Conservation (phyloP, 1,139 yeast genomes). For the Debaryomyces fabryi region DNA sequence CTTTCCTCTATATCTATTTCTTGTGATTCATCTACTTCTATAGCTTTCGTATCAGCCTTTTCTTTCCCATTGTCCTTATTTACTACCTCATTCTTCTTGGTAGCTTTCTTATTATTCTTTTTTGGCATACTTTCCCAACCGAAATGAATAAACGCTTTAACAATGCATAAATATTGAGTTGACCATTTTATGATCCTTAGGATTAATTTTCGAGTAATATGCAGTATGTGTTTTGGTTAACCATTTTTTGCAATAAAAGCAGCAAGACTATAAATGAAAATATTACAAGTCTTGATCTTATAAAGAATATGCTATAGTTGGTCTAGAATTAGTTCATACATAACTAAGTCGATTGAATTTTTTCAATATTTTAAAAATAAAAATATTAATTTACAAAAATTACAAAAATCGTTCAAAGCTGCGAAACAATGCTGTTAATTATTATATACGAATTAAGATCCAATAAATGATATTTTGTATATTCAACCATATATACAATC, state of each 20-base stretch:
- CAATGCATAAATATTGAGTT: background rate
- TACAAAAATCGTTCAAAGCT: background rate
- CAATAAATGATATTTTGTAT: background rate
- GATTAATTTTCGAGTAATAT: background rate
- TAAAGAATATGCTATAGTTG: background rate
- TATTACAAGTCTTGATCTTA: background rate
- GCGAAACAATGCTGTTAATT: too few relatives aligned
- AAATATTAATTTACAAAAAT: background rate
- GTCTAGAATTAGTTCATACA: background rate
- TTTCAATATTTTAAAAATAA: too few relatives aligned
- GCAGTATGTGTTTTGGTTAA: background rate
- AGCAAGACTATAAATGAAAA: too few relatives aligned
- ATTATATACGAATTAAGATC: too few relatives aligned
- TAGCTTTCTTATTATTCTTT: slow-evolving; percentile 8
- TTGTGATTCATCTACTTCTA: background rate
- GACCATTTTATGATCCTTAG: slow-evolving; percentile 4
- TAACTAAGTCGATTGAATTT: too few relatives aligned
- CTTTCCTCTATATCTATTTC: background rate
- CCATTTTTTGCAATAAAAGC: background rate
- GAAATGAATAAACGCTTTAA: background rate
- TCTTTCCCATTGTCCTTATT: background rate
- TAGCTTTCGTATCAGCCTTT: background rate
- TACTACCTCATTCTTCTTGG: background rate
- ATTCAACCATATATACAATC: background rate
- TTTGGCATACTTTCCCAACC: slow-evolving; percentile 2